A percentile compares a stretch with the other conserved stretches of the same genome.
phyloP scores from a whole-genome alignment of 2,329 filamentous ascomycete species.

The Immersiporthe knoxdaviesiana region DNA sequence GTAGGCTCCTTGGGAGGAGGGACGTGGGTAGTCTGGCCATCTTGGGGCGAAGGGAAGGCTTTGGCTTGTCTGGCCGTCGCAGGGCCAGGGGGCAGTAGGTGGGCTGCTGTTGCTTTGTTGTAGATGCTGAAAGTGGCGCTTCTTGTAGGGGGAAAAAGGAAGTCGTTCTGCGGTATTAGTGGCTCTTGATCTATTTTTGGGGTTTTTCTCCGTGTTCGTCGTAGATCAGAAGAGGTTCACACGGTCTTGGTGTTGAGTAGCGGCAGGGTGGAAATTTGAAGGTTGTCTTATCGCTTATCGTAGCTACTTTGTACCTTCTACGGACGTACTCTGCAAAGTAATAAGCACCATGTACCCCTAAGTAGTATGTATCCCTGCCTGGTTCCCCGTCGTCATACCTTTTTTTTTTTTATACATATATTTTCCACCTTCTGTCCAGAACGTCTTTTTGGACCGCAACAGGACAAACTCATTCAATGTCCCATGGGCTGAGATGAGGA shows the following conservation, averaged over 20 bases:
- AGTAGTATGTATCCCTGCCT: not conserved
- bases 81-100: slow-evolving; percentile 15
- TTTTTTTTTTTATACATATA: not conserved
- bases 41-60: slow-evolving; percentile 25
- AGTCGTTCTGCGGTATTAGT: not conserved
- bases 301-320: slow-evolving; percentile 13
- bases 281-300: slow-evolving; percentile 29
- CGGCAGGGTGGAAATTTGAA: slow-evolving; percentile 25
- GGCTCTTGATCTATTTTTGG: not conserved
- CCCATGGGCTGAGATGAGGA: slow-evolving; percentile 40
- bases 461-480: slow-evolving; percentile 6
- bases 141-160: not conserved
- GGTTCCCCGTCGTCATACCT: slow-evolving; percentile 11
- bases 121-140: not conserved
- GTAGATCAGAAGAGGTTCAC: not conserved
- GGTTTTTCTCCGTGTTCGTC: not conserved
- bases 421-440: not conserved
- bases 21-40: slow-evolving; percentile 41
- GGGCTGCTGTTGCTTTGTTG: not conserved
- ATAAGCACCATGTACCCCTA: not conserved
- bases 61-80: slow-evolving; percentile 27
- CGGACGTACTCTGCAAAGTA: too few relatives aligned
- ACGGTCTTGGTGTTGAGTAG: not conserved
- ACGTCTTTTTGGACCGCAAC: slow-evolving; percentile 4
- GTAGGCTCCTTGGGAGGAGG: slow-evolving; percentile 36